Base-by-base conservation (phyloP, 2,329 filamentous ascomycete genomes). In the Fusarium neocosmosporiellum region DNA sequence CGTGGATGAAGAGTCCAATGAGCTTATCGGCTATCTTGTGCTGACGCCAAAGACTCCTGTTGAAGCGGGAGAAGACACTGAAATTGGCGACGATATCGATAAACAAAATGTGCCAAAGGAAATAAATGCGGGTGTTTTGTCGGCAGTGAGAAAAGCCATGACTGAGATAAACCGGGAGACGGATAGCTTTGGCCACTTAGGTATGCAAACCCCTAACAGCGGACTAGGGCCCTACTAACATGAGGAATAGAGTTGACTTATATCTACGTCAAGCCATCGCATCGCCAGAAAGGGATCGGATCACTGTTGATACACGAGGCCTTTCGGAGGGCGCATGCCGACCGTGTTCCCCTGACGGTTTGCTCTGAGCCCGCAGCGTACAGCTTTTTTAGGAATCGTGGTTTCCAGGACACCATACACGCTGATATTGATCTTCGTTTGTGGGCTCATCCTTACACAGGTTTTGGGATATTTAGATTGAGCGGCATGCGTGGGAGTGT, bases 381-480 rank as follows among this genome's bases (percentile, higher is more conserved):
- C 16, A 60, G n/a, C 2, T 70, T 70, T 31, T 67, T 63, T 10
- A 29, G 22, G 13, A 67, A 64, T 14, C 33, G 22, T 18, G 67
- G 67, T 2, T 53, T 70, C 10, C 54, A 27, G 18, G 55, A 67
- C 16, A 67, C 59, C 3, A 53, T 5, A 7, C 34, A 67, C 4
- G 39, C 22, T 5, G 67, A 70, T 7, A 41, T 70, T 20, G 67
- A 70, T n/a, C 31, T 70, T n/a, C 31, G 64, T 13, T 20, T 60
- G 9, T 61, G 64, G 59, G 59, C 64, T 22, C 60, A 55, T 27
- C 41, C 67, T 4, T 22, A 46, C 20, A 60, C 59, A n/a, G 64
- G 67, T 8, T 70, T 70, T 58, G 67, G 67, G 2, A 43, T 37
- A 14, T 70, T 70, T 4, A 60, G 67, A 22, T 36, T 67, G 9